Conservation (phyloP, 164 flowering plant species). For the Piper betle region DNA sequence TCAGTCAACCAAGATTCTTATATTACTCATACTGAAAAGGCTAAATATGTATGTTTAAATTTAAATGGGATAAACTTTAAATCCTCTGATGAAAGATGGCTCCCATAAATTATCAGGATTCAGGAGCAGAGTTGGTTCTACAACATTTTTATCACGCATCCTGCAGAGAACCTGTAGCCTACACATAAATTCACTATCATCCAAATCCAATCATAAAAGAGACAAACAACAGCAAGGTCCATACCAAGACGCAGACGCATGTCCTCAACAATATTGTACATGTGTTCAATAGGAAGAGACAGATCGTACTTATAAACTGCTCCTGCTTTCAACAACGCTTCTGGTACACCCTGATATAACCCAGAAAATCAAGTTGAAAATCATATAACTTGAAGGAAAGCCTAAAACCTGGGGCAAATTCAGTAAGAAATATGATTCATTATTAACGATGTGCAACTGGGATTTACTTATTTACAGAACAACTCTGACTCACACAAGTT, state of each 20-base stretch:
- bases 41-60: no score
- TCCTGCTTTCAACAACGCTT: slow-evolving; percentile 83
- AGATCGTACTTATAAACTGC: slow-evolving; percentile 93
- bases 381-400: no score
- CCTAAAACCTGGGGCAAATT: no score
- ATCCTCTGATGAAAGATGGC: no score
- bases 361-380: neutral
- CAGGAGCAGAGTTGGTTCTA: neutral
- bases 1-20: neutral
- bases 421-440: no score
- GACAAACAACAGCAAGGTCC: neutral
- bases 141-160: neutral
- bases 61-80: no score
- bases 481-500: no score
- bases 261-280: slow-evolving; percentile 83
- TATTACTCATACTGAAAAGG: no score
- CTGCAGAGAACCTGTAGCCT: neutral
- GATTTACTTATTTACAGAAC: no score
- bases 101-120: neutral
- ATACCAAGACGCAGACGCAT: slow-evolving; percentile 74
- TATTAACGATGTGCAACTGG: no score
- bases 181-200: neutral
- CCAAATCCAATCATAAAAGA: neutral
- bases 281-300: slow-evolving; percentile 75
- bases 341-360: slow-evolving; percentile 61